Percentiles rank a stretch among this genome's conserved stretches.
Conservation (phyloP, 345 rosid genomes). For the Sapria himalayana region DNA sequence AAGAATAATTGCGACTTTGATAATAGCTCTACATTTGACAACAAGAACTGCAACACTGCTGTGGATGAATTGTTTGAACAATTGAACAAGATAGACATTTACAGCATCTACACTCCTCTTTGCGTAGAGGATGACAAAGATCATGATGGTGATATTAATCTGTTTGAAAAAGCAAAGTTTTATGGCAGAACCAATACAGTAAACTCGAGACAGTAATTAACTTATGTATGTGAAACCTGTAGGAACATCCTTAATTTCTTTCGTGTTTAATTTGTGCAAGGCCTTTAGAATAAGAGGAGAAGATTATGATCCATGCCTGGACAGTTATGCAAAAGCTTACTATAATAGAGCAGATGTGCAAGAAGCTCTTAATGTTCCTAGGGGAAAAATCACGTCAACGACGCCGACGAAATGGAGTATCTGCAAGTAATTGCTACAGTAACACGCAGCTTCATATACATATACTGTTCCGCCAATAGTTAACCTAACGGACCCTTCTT, state of each 20-base stretch:
- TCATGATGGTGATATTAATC: too few species aligned
- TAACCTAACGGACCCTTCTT: too few species aligned
- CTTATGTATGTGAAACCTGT: too few species aligned
- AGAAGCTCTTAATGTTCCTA: constrained; percentile 64
- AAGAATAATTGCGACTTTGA: constrained; percentile 31
- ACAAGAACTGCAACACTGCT: constrained; percentile 23
- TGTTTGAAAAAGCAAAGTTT: too few species aligned
- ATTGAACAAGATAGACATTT: constrained; percentile 53
- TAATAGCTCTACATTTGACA: constrained; percentile 41
- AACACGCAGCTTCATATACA: background rate
- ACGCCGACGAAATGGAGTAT: constrained; percentile 60
- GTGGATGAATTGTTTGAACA: constrained; percentile 46
- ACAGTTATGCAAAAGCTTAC: constrained; percentile 38
- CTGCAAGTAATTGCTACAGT: constrained; percentile 43
- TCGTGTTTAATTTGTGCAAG: too few species aligned
- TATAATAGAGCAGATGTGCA: constrained; percentile 72
- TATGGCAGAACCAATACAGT: too few species aligned
- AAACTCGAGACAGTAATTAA: too few species aligned
- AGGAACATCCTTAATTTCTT: too few species aligned
- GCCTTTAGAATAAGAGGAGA: too few species aligned
- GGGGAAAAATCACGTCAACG: too few species aligned
- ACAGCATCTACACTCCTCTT: constrained; percentile 56
- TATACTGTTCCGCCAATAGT: too few species aligned
- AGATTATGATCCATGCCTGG: constrained; percentile 79
- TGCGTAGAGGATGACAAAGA: constrained; percentile 57